Evolutionary conservation across 2,329 filamentous ascomycete genomes (phyloP).

Genomic region (Epichloe scottii): DNA sequence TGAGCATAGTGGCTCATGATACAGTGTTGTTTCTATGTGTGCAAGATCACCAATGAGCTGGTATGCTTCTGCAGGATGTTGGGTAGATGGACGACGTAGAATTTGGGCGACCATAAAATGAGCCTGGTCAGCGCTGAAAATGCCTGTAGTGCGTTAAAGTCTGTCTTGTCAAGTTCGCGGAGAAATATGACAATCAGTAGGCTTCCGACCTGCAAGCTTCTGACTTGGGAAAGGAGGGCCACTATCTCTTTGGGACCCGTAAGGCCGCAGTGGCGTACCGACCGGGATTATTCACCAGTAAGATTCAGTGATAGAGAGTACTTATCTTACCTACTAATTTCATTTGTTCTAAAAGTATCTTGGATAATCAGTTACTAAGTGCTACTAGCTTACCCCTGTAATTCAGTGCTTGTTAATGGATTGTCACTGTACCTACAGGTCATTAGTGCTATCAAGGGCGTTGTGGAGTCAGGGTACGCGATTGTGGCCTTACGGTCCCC

Average conservation of each 20-base stretch:
- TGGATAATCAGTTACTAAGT: no score
- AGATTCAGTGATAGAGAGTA: no score
- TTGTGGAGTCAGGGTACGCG: no score
- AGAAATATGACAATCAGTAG: neutral
- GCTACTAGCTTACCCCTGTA: no score
- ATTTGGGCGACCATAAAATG: neutral
- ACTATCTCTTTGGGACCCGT: neutral
- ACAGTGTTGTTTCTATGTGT: neutral
- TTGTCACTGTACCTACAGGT: no score
- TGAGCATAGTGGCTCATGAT: conserved; percentile 5
- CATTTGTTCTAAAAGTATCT: no score
- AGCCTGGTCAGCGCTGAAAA: neutral
- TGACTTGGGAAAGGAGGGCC: neutral
- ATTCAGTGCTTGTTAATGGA: no score
- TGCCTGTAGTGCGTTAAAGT: neutral
- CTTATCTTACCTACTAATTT: no score
- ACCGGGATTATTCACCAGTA: no score
- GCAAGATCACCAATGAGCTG: neutral
- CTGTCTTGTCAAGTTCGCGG: neutral
- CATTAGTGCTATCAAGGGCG: no score
- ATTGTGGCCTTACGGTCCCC: no score
- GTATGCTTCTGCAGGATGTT: neutral
- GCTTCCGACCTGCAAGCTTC: neutral
- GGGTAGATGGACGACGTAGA: neutral
- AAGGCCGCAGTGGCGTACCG: no score